Evolutionary conservation across 2,329 filamentous ascomycete genomes (phyloP), one percentile per base, ranked within the genome.

Genomic region (Ceratocystis papillata): DNA sequence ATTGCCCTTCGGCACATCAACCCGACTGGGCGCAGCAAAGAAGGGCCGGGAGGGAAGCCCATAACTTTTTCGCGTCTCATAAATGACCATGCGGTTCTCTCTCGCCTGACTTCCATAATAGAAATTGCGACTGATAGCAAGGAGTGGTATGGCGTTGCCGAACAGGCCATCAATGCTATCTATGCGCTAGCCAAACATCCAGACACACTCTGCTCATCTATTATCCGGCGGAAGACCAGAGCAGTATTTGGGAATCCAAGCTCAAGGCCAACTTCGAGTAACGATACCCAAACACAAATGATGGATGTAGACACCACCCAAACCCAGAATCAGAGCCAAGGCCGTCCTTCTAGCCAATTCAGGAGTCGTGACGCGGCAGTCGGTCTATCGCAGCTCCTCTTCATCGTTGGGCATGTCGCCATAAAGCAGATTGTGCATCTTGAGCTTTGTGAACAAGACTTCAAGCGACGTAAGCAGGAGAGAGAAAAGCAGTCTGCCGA

Each of bases 351-450:
- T 83, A 76, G 69, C 50, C 66, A 67, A 10, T 67, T 67, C 28
- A 64, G 62, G 20, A 65, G 59, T 25, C 75, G 87, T 37, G 89
- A 87, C 70, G 83, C 86, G 3, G 86, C 90, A 0, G 81, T 91
- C 60, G 86, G 84, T 0, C 80, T 99, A 1, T 96, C 94, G 0
- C 94, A 97, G 72, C 81, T 99, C 1, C 80, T 99, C 0, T 97
- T 97, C 73, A 88, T 96, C 45, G 93, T 97, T 37, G 94, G 94
- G 0, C 94, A 99, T 73, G 89, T 97, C 61, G 94, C 94, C 15
- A 94, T 99, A 73, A 99, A 99, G 77, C 95, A 99, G 74, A 99
- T 99, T 71, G 95, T 99, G 0, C 94, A 99, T 74, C 83, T 99
- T 10, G 94, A 99, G 72, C 81, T 97, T n/a, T 96, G 92, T 74